phyloP scores from a whole-genome alignment of 306 rosid species.

The Crotalaria pallida region DNA sequence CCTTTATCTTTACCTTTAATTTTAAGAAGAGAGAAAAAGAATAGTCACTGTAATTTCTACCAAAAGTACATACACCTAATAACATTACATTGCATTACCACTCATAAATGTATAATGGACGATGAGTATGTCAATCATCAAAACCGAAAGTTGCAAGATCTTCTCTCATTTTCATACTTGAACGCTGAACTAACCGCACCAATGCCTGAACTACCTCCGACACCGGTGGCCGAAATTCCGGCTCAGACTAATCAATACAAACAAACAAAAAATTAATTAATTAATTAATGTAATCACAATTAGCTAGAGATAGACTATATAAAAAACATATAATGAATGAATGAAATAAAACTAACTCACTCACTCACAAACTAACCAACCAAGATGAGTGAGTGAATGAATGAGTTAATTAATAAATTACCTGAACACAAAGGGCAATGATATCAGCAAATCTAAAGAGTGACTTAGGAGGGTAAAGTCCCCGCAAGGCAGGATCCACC shows the following conservation, averaged over 20 bases:
- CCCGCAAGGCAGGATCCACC: conserved; percentile 80
- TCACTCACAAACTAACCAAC: too few species aligned
- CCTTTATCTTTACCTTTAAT: too few species aligned
- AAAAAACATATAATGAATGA: too few species aligned
- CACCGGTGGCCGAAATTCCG: conserved; percentile 67
- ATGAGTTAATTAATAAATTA: conserved; percentile 22
- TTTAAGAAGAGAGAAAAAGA: too few species aligned
- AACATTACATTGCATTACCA: too few species aligned
- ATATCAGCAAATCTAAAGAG: conserved; percentile 75
- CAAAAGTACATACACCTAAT: too few species aligned
- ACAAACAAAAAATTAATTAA: background rate
- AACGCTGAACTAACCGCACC: conserved; percentile 52
- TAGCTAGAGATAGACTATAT: too few species aligned
- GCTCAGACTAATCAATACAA: conserved; percentile 42
- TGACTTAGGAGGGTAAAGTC: conserved; percentile 85
- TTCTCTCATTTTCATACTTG: conserved; percentile 53
- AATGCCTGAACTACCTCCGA: conserved; percentile 78
- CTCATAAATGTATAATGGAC: too few species aligned
- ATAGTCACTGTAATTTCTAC: too few species aligned
- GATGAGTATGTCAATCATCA: conserved; percentile 16
- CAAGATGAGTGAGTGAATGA: too few species aligned
- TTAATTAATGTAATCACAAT: background rate
- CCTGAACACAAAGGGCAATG: conserved; percentile 78
- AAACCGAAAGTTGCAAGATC: conserved; percentile 45
- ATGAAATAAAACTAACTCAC: too few species aligned